Percentiles rank a stretch among this genome's conserved stretches.
These are phyloP conservation scores for Chaetomium strumarium DNA, from an alignment of 2,329 filamentous ascomycete species.

Conservation along the genomic window DNA sequence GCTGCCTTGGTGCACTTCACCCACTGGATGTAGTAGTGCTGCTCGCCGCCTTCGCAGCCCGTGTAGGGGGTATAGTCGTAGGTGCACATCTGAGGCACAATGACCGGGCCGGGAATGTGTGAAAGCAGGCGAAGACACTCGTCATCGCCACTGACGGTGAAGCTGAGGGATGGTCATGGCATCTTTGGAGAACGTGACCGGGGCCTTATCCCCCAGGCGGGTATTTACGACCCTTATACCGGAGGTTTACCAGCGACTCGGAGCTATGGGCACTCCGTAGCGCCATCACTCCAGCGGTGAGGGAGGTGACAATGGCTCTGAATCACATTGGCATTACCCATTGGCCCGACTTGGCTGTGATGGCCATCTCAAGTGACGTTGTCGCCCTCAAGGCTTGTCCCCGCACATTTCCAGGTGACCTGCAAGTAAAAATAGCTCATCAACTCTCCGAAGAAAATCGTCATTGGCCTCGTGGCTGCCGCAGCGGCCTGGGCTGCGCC, in stretches of 20 bases:
- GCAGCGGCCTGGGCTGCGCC: conserved; percentile 2
- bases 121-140: background rate
- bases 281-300: conserved; percentile 4
- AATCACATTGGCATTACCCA: background rate
- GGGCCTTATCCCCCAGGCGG: conserved; percentile 5
- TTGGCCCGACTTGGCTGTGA: conserved; percentile 10
- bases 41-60: conserved; percentile 20
- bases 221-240: conserved; percentile 12
- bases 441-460: background rate
- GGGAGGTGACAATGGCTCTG: background rate
- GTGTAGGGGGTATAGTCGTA: conserved; percentile 25
- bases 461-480: conserved; percentile 11
- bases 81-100: conserved; percentile 21
- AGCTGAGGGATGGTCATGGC: background rate
- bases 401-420: background rate
- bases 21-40: conserved; percentile 26
- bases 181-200: background rate
- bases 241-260: background rate
- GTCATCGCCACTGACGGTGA: conserved; percentile 1
- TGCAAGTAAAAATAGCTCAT: conserved; percentile 17
- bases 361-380: background rate
- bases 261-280: background rate
- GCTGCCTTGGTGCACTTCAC: conserved; percentile 23
- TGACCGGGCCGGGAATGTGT: background rate
- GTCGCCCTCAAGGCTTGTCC: background rate